A percentile compares a stretch with the other conserved stretches of the same genome.
Conservation (phyloP, 2,329 filamentous ascomycete genomes). For the Coleophoma cylindrospora region DNA sequence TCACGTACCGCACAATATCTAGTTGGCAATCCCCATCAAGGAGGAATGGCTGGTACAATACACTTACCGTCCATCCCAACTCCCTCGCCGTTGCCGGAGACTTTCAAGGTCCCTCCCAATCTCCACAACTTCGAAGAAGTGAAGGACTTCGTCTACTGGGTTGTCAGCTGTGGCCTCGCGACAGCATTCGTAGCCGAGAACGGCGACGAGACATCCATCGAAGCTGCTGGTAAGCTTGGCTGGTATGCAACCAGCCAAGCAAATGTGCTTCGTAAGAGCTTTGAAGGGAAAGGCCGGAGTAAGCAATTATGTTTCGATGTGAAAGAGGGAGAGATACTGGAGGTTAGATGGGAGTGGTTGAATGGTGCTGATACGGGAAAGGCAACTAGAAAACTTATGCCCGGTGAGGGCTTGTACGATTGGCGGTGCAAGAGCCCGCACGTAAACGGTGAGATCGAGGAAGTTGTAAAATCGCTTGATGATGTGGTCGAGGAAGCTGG, state of each 20-base stretch:
- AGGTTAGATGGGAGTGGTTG: conserved; percentile 3
- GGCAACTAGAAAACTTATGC: background rate
- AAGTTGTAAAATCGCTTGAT: conserved; percentile 11
- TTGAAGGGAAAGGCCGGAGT: background rate
- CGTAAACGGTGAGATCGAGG: conserved; percentile 10
- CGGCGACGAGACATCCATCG: background rate
- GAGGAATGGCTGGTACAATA: conserved; percentile 2
- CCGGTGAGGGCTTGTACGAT: conserved; percentile 16
- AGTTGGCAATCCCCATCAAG: background rate
- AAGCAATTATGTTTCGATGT: conserved; percentile 1
- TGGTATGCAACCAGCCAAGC: conserved; percentile 12
- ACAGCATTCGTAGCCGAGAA: background rate
- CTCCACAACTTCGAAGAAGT: conserved; percentile 10
- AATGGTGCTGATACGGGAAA: background rate
- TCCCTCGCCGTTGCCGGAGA: conserved; percentile 9
- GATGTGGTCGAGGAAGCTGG: conserved; percentile 18
- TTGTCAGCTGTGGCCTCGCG: conserved; percentile 18
- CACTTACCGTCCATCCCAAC: conserved; percentile 10
- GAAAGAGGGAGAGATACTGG: background rate
- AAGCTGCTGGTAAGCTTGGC: conserved; percentile 1
- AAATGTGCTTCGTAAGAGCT: conserved; percentile 8
- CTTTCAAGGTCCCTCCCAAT: conserved; percentile 10
- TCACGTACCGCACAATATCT: conserved; percentile 20
- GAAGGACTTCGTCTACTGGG: conserved; percentile 20
- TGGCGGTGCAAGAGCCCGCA: conserved; percentile 10